Evolutionary conservation across 495 filamentous ascomycete genomes (phyloP).

Genomic region (Gamarada debralockiae): DNA sequence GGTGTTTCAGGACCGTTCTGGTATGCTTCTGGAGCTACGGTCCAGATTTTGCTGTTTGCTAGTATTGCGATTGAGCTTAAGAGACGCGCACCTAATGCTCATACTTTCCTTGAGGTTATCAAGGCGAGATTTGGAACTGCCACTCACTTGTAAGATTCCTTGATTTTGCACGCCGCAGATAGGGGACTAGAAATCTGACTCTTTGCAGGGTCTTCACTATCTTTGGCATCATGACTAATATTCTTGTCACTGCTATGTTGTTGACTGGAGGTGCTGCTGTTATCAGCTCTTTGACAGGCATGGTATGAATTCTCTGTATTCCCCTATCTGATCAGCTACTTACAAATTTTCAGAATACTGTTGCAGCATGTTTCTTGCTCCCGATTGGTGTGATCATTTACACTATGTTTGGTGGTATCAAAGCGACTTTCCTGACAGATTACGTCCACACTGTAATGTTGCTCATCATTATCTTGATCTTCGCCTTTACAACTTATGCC

Average conservation of each 20-base stretch:
- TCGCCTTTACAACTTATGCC: slow-evolving; percentile 82
- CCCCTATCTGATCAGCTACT: no score
- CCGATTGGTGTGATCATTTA: slow-evolving; percentile 82
- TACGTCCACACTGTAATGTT: slow-evolving; percentile 83
- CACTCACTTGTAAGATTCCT: slow-evolving; percentile 40
- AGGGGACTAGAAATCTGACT: no score
- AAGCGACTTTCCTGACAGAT: slow-evolving; percentile 35
- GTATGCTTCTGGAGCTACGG: slow-evolving; percentile 67
- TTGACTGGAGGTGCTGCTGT: slow-evolving; percentile 89
- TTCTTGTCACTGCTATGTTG: slow-evolving; percentile 47
- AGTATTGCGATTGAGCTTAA: slow-evolving; percentile 93
- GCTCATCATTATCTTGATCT: slow-evolving; percentile 85
- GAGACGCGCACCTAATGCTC: slow-evolving; percentile 78
- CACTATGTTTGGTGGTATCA: slow-evolving; percentile 76
- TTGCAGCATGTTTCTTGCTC: slow-evolving; percentile 86
- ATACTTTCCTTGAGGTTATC: slow-evolving; percentile 82
- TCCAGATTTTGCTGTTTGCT: slow-evolving; percentile 85
- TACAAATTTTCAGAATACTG: slow-evolving; percentile 29
- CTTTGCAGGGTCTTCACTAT: slow-evolving; percentile 60
- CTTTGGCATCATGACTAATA: slow-evolving; percentile 81
- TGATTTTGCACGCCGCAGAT: no score
- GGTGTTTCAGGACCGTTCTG: slow-evolving; percentile 92
- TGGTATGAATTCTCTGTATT: slow-evolving; percentile 38
- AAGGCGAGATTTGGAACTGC: slow-evolving; percentile 55
- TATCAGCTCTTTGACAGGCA: slow-evolving; percentile 80